Percentiles rank a stretch among this genome's conserved stretches.
Conservation (phyloP, 192 early-diverging fungal species). For the Dissophora globulifera region DNA sequence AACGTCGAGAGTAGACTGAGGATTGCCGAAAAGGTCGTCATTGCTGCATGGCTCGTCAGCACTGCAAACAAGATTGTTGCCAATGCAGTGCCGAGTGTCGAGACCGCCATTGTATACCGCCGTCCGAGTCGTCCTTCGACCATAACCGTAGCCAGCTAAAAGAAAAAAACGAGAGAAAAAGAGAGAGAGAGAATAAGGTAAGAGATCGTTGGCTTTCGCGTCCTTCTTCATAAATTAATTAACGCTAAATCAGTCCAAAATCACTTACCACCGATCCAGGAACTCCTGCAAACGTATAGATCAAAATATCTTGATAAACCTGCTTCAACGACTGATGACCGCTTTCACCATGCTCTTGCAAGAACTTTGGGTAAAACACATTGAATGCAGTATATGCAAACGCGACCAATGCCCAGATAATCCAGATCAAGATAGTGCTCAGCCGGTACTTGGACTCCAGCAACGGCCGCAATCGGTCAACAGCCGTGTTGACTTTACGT, state of each 20-base stretch:
- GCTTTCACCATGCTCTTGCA: conserved; percentile 65
- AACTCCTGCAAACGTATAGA: conserved; percentile 80
- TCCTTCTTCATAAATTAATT: too few relatives aligned
- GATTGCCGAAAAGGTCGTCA: conserved; percentile 68
- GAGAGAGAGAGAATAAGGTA: too few relatives aligned
- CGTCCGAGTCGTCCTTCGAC: conserved; percentile 81
- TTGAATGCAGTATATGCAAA: conserved; percentile 92
- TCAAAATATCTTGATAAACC: conserved; percentile 78
- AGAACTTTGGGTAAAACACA: conserved; percentile 83
- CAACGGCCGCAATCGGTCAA: conserved; percentile 59
- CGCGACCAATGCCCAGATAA: conserved; percentile 81
- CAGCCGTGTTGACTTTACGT: conserved; percentile 11
- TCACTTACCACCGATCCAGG: conserved; percentile 77
- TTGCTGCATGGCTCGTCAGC: conserved; percentile 61
- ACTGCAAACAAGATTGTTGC: conserved; percentile 76
- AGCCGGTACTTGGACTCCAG: conserved; percentile 62
- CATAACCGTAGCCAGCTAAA: conserved; percentile 64
- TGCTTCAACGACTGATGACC: conserved; percentile 55
- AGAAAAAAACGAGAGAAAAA: too few relatives aligned
- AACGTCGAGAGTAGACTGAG: conserved; percentile 75
- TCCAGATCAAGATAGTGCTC: conserved; percentile 78
- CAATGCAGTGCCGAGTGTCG: conserved; percentile 76
- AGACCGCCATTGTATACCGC: conserved; percentile 81
- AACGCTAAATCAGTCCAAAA: not conserved
- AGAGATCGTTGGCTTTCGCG: too few relatives aligned